These are phyloP conservation scores for Cladosporium austrohemisphaericum DNA, from an alignment of 2,329 filamentous ascomycete genomes.

Conservation along the genomic window DNA sequence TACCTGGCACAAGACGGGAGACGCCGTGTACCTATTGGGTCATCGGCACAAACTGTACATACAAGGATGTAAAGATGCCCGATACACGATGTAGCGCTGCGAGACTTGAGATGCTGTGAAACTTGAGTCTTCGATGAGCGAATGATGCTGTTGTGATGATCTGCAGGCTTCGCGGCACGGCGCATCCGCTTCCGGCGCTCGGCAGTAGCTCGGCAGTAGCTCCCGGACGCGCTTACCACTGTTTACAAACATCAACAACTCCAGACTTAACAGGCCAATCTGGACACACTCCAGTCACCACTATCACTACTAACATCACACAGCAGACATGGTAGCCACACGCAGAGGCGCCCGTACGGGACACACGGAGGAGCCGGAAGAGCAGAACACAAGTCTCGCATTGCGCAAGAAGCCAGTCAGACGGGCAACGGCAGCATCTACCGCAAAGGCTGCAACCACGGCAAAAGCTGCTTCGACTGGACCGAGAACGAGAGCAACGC, in stretches of 20 bases:
- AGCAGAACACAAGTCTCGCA: conserved; percentile 16
- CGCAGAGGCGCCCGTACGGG: conserved; percentile 28
- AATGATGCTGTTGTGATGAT: background rate
- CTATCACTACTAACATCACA: conserved; percentile 13
- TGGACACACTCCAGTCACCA: background rate
- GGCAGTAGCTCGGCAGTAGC: background rate
- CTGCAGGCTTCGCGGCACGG: background rate
- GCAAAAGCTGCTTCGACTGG: conserved; percentile 9
- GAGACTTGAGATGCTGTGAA: too few species aligned
- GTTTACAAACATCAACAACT: conserved; percentile 9
- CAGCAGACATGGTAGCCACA: conserved; percentile 34
- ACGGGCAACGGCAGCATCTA: conserved; percentile 23
- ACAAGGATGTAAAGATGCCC: too few species aligned
- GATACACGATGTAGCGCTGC: too few species aligned
- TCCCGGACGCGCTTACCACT: background rate
- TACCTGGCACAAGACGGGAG: too few species aligned
- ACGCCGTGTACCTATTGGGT: too few species aligned
- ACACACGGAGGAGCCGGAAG: conserved; percentile 20
- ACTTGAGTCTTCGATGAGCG: too few species aligned
- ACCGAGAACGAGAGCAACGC: conserved; percentile 17
- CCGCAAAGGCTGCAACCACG: conserved; percentile 18
- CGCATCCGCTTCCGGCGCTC: background rate
- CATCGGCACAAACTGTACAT: too few species aligned
- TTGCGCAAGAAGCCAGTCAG: conserved; percentile 35
- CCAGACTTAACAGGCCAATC: background rate